Evolutionary conservation across 176 grass and related monocot species (phyloP).

Genomic region (Carex parvula): DNA sequence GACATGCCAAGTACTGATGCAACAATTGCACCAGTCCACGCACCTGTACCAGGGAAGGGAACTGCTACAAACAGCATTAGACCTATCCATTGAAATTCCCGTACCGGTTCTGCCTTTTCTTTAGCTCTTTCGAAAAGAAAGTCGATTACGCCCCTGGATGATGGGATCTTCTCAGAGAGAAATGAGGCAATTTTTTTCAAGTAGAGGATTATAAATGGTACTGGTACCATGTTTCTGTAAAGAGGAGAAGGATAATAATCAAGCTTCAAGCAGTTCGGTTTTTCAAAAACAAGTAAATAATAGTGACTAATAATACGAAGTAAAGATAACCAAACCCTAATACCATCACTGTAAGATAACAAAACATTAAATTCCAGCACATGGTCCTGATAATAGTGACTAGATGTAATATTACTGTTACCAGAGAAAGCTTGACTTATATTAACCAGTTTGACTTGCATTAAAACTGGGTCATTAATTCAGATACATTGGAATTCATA

Average conservation of each 20-base stretch:
- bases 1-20: slow-evolving; percentile 77
- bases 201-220: slow-evolving; percentile 83
- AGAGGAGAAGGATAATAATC: slow-evolving; percentile 22
- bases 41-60: slow-evolving; percentile 81
- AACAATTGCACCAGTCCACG: slow-evolving; percentile 80
- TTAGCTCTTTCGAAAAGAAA: slow-evolving; percentile 75
- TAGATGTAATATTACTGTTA: background rate
- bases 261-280: background rate
- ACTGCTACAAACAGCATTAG: slow-evolving; percentile 92
- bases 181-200: slow-evolving; percentile 63
- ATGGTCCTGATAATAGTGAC: background rate
- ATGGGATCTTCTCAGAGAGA: slow-evolving; percentile 59
- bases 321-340: background rate
- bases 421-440: background rate
- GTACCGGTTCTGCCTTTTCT: slow-evolving; percentile 71
- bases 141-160: slow-evolving; percentile 49
- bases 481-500: background rate
- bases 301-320: background rate
- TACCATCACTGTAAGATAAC: background rate
- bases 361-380: background rate
- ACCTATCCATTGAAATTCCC: slow-evolving; percentile 90
- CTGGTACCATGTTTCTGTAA: slow-evolving; percentile 91
- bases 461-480: background rate
- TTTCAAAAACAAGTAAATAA: background rate
- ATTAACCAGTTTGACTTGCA: background rate